Percentiles rank a stretch among this genome's conserved stretches.
These are phyloP conservation scores for Exophiala bonariae DNA, from an alignment of 2,329 filamentous ascomycete genomes.

Conservation along the genomic window DNA sequence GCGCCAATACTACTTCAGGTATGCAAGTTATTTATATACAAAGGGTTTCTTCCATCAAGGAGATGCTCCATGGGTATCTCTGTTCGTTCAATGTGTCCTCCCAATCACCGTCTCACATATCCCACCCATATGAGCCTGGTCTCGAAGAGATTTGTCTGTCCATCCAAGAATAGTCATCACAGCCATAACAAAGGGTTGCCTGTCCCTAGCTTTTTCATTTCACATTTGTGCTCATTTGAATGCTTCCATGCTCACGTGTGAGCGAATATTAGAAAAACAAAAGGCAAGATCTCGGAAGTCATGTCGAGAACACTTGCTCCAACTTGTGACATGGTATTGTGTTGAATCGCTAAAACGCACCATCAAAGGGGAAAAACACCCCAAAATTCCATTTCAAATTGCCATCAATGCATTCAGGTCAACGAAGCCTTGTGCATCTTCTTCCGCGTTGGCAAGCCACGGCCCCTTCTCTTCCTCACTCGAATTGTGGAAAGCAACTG, in stretches of 20 bases:
- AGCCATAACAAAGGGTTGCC: too few species aligned
- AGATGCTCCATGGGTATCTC: conserved; percentile 6
- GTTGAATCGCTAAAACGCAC: conserved; percentile 20
- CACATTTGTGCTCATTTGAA: too few species aligned
- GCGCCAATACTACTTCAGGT: conserved; percentile 12
- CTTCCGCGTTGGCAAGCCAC: conserved; percentile 55
- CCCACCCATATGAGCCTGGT: not conserved
- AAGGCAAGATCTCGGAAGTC: too few species aligned
- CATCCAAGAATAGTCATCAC: too few species aligned
- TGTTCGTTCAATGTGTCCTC: not conserved
- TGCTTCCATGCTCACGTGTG: too few species aligned
- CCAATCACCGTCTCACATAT: not conserved
- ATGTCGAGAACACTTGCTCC: not conserved
- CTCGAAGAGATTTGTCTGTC: not conserved
- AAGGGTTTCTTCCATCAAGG: conserved; percentile 20
- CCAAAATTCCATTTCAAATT: conserved; percentile 16
- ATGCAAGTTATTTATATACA: conserved; percentile 18
- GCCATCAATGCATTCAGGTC: conserved; percentile 36
- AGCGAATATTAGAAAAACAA: too few species aligned
- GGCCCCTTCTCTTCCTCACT: conserved; percentile 84
- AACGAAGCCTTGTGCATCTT: conserved; percentile 16
- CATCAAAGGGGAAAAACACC: conserved; percentile 13
- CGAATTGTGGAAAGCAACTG: conserved; percentile 77
- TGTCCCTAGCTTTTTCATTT: too few species aligned
- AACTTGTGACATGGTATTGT: not conserved